phyloP scores from a whole-genome alignment of 2,329 filamentous ascomycete genomes.

The Leptosphaerulina australis region DNA sequence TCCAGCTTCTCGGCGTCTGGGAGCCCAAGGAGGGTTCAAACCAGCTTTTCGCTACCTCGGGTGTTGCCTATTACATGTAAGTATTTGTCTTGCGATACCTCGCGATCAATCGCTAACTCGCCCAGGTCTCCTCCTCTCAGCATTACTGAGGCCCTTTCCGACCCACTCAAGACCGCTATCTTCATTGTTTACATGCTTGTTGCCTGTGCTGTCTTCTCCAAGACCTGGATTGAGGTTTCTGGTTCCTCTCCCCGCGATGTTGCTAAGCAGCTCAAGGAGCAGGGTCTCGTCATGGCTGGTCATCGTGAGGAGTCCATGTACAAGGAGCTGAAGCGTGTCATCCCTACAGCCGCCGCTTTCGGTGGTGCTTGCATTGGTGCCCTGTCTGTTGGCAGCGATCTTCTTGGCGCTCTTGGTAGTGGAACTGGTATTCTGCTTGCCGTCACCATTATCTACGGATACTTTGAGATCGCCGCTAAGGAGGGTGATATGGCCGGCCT shows the following conservation, averaged over 20 bases:
- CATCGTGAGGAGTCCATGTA: slow-evolving; percentile 99
- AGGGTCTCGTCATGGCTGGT: slow-evolving; percentile 98
- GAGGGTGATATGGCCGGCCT: slow-evolving; percentile 90
- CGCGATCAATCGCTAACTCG: slow-evolving; percentile 24
- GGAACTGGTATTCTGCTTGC: slow-evolving; percentile 97
- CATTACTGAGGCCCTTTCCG: slow-evolving; percentile 94
- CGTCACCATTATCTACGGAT: slow-evolving; percentile 99
- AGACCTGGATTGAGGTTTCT: slow-evolving; percentile 99
- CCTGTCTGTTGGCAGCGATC: slow-evolving; percentile 91
- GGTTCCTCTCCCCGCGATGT: slow-evolving; percentile 97
- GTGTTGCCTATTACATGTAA: slow-evolving; percentile 97
- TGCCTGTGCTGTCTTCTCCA: slow-evolving; percentile 97
- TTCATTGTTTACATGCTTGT: slow-evolving; percentile 98
- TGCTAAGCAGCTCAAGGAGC: slow-evolving; percentile 99
- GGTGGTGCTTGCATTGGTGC: slow-evolving; percentile 99
- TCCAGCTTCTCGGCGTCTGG: slow-evolving; percentile 97
- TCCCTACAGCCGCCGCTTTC: slow-evolving; percentile 96
- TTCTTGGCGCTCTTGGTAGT: slow-evolving; percentile 92
- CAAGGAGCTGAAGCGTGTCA: slow-evolving; percentile 99
- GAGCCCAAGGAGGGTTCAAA: slow-evolving; percentile 95
- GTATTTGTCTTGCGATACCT: slow-evolving; percentile 9
- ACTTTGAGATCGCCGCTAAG: slow-evolving; percentile 99
- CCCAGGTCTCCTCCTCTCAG: slow-evolving; percentile 81
- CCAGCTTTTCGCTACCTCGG: slow-evolving; percentile 91
- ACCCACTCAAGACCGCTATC: slow-evolving; percentile 93